phyloP scores from a whole-genome alignment of 345 rosid genomes.

The Camelina hispida region DNA sequence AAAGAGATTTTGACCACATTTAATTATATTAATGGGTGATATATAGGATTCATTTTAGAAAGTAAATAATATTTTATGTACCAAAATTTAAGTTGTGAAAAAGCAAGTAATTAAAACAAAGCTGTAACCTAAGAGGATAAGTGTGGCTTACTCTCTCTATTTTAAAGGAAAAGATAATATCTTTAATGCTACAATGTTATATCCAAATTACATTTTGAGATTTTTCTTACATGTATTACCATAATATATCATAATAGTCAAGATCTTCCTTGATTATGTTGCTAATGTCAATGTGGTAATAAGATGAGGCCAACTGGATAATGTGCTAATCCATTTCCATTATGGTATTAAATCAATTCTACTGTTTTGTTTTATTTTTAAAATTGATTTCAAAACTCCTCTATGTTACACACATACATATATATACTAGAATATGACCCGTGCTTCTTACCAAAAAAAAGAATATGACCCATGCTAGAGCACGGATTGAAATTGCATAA shows the following conservation, averaged over 20 bases:
- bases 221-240: not conserved
- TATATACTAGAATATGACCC: no score
- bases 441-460: no score
- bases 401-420: no score
- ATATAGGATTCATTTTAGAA: not conserved
- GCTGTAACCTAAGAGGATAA: no score
- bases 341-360: not conserved
- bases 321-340: not conserved
- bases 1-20: not conserved
- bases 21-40: not conserved
- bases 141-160: no score
- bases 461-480: no score
- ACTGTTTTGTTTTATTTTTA: not conserved
- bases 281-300: not conserved
- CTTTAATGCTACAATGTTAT: not conserved
- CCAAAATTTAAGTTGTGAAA: not conserved
- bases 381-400: no score
- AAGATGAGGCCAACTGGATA: conserved; percentile 17
- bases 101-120: not conserved
- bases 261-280: conserved; percentile 2
- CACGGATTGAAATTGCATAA: no score
- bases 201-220: not conserved
- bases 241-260: not conserved
- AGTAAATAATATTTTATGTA: not conserved
- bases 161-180: not conserved